phyloP scores from a whole-genome alignment of 163 green algal species.

The Scenedesmus sp. region DNA sequence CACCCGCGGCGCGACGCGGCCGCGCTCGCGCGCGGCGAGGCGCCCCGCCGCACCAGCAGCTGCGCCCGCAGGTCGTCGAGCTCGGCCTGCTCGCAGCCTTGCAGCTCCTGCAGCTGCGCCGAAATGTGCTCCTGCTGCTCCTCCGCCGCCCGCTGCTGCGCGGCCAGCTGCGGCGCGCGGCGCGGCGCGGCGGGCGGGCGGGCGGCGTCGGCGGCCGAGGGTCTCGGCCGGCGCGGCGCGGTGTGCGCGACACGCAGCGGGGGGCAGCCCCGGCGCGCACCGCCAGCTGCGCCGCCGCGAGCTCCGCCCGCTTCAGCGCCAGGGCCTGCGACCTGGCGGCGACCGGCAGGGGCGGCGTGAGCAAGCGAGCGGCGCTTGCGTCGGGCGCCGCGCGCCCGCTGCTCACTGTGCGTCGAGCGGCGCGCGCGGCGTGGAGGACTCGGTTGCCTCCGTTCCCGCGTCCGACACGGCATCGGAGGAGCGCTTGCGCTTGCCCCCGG shows the following conservation, averaged over 20 bases:
- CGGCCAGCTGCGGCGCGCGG: conserved; percentile 26
- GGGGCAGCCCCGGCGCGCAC: background rate
- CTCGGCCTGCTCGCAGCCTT: conserved; percentile 17
- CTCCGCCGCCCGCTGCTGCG: conserved; percentile 1
- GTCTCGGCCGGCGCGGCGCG: too few relatives aligned
- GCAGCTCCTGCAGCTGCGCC: conserved; percentile 30
- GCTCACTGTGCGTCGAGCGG: conserved; percentile 23
- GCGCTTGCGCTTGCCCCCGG: conserved; percentile 27
- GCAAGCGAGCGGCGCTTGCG: background rate
- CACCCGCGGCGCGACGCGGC: too few relatives aligned
- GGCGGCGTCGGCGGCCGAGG: too few relatives aligned
- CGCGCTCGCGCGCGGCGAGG: too few relatives aligned
- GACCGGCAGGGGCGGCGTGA: background rate
- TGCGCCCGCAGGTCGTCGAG: conserved; percentile 15
- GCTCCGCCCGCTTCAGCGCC: conserved; percentile 21
- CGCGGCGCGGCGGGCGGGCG: too few relatives aligned
- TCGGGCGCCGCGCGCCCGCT: too few relatives aligned
- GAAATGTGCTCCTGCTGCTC: conserved; percentile 32
- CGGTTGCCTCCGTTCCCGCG: background rate
- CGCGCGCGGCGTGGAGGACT: conserved; percentile 9
- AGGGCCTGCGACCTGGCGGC: conserved; percentile 18
- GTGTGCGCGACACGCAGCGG: too few relatives aligned
- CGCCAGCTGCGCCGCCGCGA: conserved; percentile 3
- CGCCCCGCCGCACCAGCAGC: conserved; percentile 12
- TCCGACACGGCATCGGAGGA: conserved; percentile 36